Percentiles rank a stretch among this genome's conserved stretches.
Evolutionary conservation across 2,329 filamentous ascomycete species (phyloP).

Genomic region (Ramularia endophylla): DNA sequence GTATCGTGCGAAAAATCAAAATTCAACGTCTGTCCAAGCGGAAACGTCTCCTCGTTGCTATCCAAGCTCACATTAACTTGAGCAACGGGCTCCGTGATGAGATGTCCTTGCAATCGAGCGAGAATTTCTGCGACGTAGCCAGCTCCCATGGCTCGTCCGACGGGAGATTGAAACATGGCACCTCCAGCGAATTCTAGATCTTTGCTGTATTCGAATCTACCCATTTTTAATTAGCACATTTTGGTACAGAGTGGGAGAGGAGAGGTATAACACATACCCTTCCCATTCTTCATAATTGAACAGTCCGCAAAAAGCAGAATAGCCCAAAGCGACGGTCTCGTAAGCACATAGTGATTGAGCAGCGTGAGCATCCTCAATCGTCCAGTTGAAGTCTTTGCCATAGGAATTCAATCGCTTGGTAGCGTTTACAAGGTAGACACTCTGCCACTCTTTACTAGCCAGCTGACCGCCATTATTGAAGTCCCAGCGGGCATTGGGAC

Average conservation of each 20-base stretch:
- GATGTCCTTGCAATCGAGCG: constrained; percentile 60
- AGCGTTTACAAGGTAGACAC: constrained; percentile 60
- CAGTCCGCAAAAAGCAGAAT: constrained; percentile 65
- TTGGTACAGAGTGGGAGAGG: too few relatives aligned
- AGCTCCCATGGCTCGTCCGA: constrained; percentile 65
- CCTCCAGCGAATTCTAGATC: constrained; percentile 59
- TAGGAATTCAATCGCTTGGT: constrained; percentile 51
- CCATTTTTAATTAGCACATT: too few relatives aligned
- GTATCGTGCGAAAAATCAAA: constrained; percentile 76
- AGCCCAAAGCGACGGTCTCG: constrained; percentile 69
- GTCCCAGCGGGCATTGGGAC: too few relatives aligned
- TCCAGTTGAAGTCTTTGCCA: constrained; percentile 51
- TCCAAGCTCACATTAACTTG: constrained; percentile 62
- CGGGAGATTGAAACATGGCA: constrained; percentile 58
- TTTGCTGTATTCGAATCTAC: constrained; percentile 60
- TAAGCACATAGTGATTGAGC: constrained; percentile 70
- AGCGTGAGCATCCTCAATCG: constrained; percentile 55
- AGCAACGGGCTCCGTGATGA: constrained; percentile 37
- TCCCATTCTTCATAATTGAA: constrained; percentile 72
- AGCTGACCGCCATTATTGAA: constrained; percentile 36
- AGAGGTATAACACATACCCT: too few relatives aligned
- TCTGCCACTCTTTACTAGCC: constrained; percentile 44
- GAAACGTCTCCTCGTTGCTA: constrained; percentile 62
- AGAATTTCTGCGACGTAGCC: constrained; percentile 69
- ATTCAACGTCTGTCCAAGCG: constrained; percentile 65